A percentile compares a stretch with the other conserved stretches of the same genome.
These are phyloP conservation scores for Hanseniaspora thailandica DNA, from an alignment of 805 yeast genomes.

Conservation along the genomic window DNA sequence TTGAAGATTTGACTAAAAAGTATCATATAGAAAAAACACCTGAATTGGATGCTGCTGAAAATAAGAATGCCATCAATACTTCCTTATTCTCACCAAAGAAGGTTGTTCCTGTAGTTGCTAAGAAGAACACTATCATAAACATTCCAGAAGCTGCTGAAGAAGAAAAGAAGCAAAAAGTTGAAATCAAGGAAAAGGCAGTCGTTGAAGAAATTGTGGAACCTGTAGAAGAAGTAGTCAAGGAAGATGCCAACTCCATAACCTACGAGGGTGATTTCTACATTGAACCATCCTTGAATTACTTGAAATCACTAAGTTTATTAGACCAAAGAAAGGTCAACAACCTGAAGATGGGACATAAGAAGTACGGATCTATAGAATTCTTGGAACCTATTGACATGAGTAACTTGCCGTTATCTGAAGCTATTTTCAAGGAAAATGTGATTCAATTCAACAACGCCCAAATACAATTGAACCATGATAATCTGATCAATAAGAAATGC, in stretches of 20 bases:
- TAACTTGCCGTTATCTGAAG: conserved; percentile 45
- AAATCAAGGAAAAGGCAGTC: background rate
- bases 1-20: conserved; percentile 4
- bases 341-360: conserved; percentile 64
- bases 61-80: background rate
- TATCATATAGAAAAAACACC: conserved; percentile 14
- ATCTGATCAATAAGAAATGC: conserved; percentile 72
- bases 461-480: conserved; percentile 51
- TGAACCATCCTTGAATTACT: conserved; percentile 58
- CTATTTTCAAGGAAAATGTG: conserved; percentile 53
- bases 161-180: background rate
- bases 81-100: conserved; percentile 13
- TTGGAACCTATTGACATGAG: conserved; percentile 75
- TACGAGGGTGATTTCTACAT: conserved; percentile 72
- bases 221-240: conserved; percentile 16
- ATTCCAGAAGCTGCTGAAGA: conserved; percentile 9
- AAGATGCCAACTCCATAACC: conserved; percentile 38
- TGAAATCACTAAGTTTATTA: conserved; percentile 46
- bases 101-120: background rate
- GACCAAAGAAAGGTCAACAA: conserved; percentile 53
- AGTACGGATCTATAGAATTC: conserved; percentile 66
- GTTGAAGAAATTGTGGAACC: background rate
- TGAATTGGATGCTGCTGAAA: background rate
- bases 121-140: conserved; percentile 11
- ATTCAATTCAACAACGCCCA: conserved; percentile 54